These are phyloP conservation scores for Phytophthora vignae DNA, from an alignment of 352 stramenopile species.

Conservation along the genomic window DNA sequence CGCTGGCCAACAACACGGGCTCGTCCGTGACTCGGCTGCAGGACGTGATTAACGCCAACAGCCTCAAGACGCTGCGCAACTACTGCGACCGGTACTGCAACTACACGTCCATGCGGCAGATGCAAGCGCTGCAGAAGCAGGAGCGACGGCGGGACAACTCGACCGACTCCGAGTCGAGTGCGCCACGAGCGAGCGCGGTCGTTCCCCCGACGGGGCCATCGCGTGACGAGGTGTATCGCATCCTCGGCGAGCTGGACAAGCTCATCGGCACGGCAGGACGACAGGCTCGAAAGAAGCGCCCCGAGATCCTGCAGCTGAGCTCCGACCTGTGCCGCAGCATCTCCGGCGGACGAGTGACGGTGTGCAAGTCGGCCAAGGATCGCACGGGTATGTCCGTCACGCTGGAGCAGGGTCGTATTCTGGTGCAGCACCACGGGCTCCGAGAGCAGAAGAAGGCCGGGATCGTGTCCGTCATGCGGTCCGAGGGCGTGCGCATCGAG, in stretches of 20 bases:
- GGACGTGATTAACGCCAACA: conserved; percentile 85
- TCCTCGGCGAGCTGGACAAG: conserved; percentile 71
- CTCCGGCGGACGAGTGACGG: conserved; percentile 91
- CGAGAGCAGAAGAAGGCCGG: conserved; percentile 76
- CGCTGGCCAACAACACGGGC: conserved; percentile 90
- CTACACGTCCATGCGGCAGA: conserved; percentile 59
- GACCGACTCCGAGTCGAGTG: conserved; percentile 3
- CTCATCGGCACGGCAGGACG: conserved; percentile 69
- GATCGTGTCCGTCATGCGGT: conserved; percentile 86
- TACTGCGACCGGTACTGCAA: conserved; percentile 87
- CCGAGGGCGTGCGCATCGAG: conserved; percentile 86
- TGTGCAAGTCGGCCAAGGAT: conserved; percentile 99
- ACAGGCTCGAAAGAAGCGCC: conserved; percentile 83
- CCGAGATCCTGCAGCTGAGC: conserved; percentile 87
- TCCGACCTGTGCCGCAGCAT: conserved; percentile 86
- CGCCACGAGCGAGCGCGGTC: background rate
- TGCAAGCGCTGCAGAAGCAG: conserved; percentile 39
- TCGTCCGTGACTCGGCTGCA: conserved; percentile 81
- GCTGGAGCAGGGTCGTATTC: conserved; percentile 92
- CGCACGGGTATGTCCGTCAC: conserved; percentile 98
- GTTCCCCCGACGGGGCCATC: conserved; percentile 29
- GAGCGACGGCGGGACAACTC: conserved; percentile 24
- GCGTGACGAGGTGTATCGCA: conserved; percentile 64
- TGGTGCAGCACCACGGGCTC: conserved; percentile 80
- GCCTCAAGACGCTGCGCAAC: conserved; percentile 65